phyloP scores from a whole-genome alignment of 2,329 filamentous ascomycete genomes.

The Diaporthe longicolla region DNA sequence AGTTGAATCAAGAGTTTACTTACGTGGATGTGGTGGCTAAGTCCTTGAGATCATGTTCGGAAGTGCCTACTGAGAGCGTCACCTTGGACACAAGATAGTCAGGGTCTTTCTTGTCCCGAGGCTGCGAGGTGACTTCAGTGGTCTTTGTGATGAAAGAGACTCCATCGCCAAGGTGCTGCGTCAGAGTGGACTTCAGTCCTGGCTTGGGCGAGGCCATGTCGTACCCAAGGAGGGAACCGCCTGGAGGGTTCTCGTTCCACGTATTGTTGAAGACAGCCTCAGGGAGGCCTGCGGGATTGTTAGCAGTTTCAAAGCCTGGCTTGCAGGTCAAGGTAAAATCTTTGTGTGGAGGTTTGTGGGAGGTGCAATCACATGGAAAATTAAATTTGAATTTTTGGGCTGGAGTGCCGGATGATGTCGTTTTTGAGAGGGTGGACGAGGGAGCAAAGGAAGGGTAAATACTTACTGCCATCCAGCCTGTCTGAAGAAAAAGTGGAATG shows the following conservation, averaged over 20 bases:
- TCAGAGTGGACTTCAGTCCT: conserved; percentile 46
- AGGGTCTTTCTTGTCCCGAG: conserved; percentile 51
- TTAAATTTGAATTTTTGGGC: background rate
- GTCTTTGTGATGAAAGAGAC: conserved; percentile 59
- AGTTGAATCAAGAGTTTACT: background rate
- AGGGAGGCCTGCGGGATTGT: conserved; percentile 40
- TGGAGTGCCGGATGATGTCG: background rate
- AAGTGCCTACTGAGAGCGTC: conserved; percentile 53
- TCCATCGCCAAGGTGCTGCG: conserved; percentile 57
- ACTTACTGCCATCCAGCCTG: conserved; percentile 32
- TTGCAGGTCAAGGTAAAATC: background rate
- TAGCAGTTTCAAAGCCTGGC: background rate
- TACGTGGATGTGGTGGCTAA: conserved; percentile 21
- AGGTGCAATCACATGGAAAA: background rate
- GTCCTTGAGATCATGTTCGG: background rate
- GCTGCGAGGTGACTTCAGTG: conserved; percentile 56
- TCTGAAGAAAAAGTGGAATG: background rate
- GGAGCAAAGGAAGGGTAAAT: background rate
- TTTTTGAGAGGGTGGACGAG: background rate
- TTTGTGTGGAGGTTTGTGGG: background rate
- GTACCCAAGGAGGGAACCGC: conserved; percentile 41
- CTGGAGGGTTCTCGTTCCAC: conserved; percentile 54
- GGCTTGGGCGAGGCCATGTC: conserved; percentile 42
- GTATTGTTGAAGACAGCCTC: conserved; percentile 64
- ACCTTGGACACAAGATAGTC: conserved; percentile 55